Percentiles rank a stretch among this genome's conserved stretches.
Conservation (phyloP, 495 filamentous ascomycete species). For the Aspergillus sclerotioniger region DNA sequence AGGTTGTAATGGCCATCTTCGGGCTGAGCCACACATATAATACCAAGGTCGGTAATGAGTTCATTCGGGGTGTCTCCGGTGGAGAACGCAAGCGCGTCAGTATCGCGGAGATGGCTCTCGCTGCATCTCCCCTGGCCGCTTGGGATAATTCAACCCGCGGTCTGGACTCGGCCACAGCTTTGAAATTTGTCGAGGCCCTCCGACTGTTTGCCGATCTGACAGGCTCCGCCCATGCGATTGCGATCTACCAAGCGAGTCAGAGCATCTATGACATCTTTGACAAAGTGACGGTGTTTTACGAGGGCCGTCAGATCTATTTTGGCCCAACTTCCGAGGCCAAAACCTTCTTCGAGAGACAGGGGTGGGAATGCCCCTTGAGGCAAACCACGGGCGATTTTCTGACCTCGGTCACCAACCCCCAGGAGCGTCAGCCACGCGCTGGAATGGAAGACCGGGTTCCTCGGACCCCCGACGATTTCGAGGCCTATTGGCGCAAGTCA, state of each 20-base stretch:
- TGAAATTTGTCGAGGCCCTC: constrained; percentile 66
- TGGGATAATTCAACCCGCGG: constrained; percentile 89
- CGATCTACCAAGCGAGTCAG: constrained; percentile 78
- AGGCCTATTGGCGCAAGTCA: constrained; percentile 52
- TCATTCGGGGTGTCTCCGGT: constrained; percentile 70
- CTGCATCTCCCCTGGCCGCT: constrained; percentile 64
- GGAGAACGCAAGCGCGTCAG: constrained; percentile 69
- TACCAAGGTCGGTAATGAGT: constrained; percentile 41
- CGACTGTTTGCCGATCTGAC: constrained; percentile 68
- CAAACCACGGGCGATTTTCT: constrained; percentile 68
- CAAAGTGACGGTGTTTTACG: constrained; percentile 58
- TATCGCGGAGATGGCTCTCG: constrained; percentile 59
- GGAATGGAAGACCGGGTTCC: constrained; percentile 64
- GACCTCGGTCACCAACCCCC: constrained; percentile 64
- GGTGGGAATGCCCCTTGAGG: constrained; percentile 54
- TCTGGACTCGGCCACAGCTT: constrained; percentile 75
- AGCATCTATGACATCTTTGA: constrained; percentile 69
- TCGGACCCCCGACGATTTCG: constrained; percentile 67
- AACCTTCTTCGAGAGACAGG: constrained; percentile 56
- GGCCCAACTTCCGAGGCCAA: constrained; percentile 54
- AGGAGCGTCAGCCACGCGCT: constrained; percentile 53
- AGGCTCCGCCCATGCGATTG: constrained; percentile 69
- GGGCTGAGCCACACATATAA: constrained; percentile 56
- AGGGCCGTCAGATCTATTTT: constrained; percentile 62
- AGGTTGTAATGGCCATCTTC: constrained; percentile 42